Evolutionary conservation across 2,329 filamentous ascomycete species (phyloP).

Genomic region (Xylariaceae sp.): DNA sequence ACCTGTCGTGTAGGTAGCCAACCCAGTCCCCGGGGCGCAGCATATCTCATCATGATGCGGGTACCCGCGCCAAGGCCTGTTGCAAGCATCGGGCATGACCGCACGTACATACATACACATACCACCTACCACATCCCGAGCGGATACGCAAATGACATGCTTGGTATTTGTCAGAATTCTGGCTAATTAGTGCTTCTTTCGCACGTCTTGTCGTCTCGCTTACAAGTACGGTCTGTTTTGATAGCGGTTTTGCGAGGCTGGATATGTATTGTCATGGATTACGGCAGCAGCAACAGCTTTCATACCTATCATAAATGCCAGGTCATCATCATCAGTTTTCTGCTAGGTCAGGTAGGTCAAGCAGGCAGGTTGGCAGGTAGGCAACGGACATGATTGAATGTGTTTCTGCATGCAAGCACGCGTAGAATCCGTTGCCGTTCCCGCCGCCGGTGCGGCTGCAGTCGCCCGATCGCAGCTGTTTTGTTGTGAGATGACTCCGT

Average conservation of each 20-base stretch:
- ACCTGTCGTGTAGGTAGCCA: not conserved
- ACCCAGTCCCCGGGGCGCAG: not conserved
- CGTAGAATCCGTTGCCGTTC: conserved; percentile 5
- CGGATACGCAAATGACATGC: not conserved
- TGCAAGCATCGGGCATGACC: not conserved
- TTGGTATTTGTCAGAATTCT: not conserved
- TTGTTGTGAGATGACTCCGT: not conserved
- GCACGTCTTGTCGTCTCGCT: not conserved
- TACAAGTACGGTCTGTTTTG: not conserved
- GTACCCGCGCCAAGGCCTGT: not conserved
- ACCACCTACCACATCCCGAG: not conserved
- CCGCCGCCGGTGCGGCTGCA: conserved; percentile 8
- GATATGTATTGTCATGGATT: not conserved
- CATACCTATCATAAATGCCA: conserved; percentile 4
- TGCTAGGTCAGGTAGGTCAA: too few species aligned
- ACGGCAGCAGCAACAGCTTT: not conserved
- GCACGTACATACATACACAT: not conserved
- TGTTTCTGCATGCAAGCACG: conserved; percentile 12
- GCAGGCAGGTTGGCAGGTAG: not conserved
- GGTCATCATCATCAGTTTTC: conserved; percentile 4
- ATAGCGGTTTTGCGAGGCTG: not conserved
- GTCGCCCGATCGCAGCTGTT: conserved; percentile 6
- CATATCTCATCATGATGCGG: not conserved
- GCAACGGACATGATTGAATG: conserved; percentile 1
- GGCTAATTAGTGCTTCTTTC: not conserved